Percentiles rank a stretch among this genome's conserved stretches.
Evolutionary conservation across 2,329 filamentous ascomycete species (phyloP).

Genomic region (Aspergillus tanneri): DNA sequence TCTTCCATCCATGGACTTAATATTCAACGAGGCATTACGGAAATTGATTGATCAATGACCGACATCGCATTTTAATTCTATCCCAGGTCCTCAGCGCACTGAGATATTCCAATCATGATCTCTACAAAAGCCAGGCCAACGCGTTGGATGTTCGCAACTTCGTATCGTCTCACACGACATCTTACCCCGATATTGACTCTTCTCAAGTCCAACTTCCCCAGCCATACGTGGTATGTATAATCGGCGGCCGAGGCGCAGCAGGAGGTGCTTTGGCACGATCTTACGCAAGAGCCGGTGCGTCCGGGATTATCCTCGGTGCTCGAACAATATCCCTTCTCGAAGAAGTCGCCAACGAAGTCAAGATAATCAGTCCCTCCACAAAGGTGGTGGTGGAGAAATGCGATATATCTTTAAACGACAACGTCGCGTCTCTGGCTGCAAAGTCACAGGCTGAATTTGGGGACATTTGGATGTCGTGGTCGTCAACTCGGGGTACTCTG

Average conservation of each 20-base stretch:
- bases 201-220: slow-evolving; percentile 20
- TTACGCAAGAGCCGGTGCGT: slow-evolving; percentile 36
- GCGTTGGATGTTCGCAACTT: slow-evolving; percentile 14
- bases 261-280: slow-evolving; percentile 34
- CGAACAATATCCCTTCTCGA: slow-evolving; percentile 30
- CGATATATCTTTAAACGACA: background rate
- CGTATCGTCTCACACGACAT: slow-evolving; percentile 16
- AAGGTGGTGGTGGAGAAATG: slow-evolving; percentile 23
- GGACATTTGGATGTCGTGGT: slow-evolving; percentile 21
- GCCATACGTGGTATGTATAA: slow-evolving; percentile 34
- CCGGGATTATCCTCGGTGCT: slow-evolving; percentile 36
- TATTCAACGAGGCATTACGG: too few relatives aligned
- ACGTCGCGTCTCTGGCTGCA: background rate
- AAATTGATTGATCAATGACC: too few relatives aligned
- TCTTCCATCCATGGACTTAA: too few relatives aligned
- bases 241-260: slow-evolving; percentile 40
- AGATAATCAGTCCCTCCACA: slow-evolving; percentile 22
- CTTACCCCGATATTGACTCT: slow-evolving; percentile 23
- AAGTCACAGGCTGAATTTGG: background rate
- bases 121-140: slow-evolving; percentile 16
- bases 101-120: too few relatives aligned
- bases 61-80: too few relatives aligned
- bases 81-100: too few relatives aligned
- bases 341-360: slow-evolving; percentile 25
- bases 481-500: slow-evolving; percentile 31